Percentiles rank a stretch among this genome's conserved stretches.
Evolutionary conservation across 495 filamentous ascomycete species (phyloP).

Genomic region (Penicillium riverlandense): DNA sequence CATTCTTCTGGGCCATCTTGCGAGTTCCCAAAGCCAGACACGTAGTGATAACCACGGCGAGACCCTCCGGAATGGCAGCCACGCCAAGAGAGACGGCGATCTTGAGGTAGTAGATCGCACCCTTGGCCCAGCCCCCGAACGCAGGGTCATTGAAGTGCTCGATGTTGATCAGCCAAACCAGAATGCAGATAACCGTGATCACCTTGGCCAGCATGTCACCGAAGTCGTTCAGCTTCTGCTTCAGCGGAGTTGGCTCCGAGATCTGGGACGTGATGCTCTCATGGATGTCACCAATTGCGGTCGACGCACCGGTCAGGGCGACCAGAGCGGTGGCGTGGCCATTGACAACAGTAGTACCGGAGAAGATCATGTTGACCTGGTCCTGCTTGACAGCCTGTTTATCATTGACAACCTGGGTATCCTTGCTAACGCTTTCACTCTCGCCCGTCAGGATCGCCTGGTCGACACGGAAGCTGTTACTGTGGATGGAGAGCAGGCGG

Average conservation of each 20-base stretch:
- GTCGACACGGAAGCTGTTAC: constrained; percentile 94
- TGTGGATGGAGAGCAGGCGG: constrained; percentile 81
- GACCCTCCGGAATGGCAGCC: constrained; percentile 93
- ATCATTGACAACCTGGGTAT: constrained; percentile 61
- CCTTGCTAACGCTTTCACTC: constrained; percentile 94
- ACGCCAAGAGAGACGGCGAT: constrained; percentile 98
- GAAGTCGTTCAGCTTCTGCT: constrained; percentile 98
- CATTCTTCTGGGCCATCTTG: constrained; percentile 98
- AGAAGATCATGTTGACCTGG: constrained; percentile 96
- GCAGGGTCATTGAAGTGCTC: constrained; percentile 91
- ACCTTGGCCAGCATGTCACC: constrained; percentile 96
- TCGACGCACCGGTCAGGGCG: constrained; percentile 81
- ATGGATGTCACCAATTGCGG: constrained; percentile 97
- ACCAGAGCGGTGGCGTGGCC: constrained; percentile 91
- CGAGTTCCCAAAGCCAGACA: constrained; percentile 91
- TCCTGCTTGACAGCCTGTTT: constrained; percentile 91
- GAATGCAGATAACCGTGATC: constrained; percentile 90
- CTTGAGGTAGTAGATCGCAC: constrained; percentile 99
- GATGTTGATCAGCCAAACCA: constrained; percentile 98
- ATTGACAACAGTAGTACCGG: constrained; percentile 93
- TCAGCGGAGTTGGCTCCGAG: constrained; percentile 92
- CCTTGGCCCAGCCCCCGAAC: constrained; percentile 93
- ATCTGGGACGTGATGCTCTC: constrained; percentile 98
- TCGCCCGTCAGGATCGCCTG: constrained; percentile 98
- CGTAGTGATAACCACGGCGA: constrained; percentile 96